Evolutionary conservation across 108 stramenopile species (phyloP), one percentile per base, ranked within the genome.

Genomic region (Pseudonitzschia delicatissima): DNA sequence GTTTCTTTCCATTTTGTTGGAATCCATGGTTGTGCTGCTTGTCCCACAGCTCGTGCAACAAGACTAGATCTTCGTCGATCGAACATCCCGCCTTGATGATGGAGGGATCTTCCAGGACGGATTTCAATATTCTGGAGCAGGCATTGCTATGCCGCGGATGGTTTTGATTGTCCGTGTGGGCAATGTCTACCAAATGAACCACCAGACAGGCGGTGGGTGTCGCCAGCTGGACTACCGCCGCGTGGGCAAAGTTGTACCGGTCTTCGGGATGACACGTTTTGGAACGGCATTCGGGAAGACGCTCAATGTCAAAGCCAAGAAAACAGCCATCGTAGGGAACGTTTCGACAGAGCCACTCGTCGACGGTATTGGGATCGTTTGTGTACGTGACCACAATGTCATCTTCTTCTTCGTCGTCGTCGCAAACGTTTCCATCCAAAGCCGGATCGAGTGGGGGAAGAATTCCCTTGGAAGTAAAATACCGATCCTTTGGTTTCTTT

Each of bases 151-250:
- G 67, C 37, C 47, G 2, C 20, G 47, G 20, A 33, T 36, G 37
- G 60, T 76, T 15, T 68, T 69, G 28, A 53, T 40, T 39, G 48
- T 45, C n/a, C 18, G 15, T 5, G 1, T 48, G 47, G 33, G 8
- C 32, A 32, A 11, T 33, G 40, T 53, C 57, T 1, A 74, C 77
- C 11, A 90, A 70, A 44, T 84, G 89, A 47, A 90, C 73, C 45
- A 90, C 81, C 18, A 90, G 45, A 55, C 77, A 74, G 3, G 80
- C 72, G 49, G 62, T n/a, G 20, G 78, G 45, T 32, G 86, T 87
- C 27, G 86, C 68, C 1, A 90, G 62, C 64, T 90, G 89, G 27
- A 90, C 73, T 20, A 78, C 78, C 18, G 86, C 89, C 12, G 86
- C 82, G 9, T 80, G 76, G 27, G 80, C 73, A 26, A 83, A 77